Conservation (phyloP, 2,329 filamentous ascomycete species). For the Stemphylium vesicarium region DNA sequence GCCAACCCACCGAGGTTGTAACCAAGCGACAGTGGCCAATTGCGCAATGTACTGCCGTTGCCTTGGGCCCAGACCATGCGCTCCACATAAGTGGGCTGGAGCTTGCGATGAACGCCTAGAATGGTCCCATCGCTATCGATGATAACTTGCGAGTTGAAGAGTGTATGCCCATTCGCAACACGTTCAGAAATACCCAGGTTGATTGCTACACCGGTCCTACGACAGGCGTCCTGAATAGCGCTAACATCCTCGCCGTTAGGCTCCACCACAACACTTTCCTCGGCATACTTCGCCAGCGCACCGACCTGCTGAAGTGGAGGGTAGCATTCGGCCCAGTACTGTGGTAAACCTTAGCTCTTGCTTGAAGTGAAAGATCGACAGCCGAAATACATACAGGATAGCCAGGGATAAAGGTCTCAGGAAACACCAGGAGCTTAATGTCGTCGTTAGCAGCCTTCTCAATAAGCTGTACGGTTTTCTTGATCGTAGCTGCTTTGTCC, state of each 20-base stretch:
- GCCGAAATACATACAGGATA: too few relatives aligned
- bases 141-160: too few relatives aligned
- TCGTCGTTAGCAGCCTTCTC: too few relatives aligned
- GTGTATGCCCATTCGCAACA: too few relatives aligned
- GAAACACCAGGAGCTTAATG: too few relatives aligned
- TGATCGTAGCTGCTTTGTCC: too few relatives aligned
- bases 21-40: constrained; percentile 37
- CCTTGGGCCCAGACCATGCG: constrained; percentile 47
- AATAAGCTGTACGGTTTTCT: too few relatives aligned
- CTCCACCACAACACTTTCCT: constrained; percentile 47
- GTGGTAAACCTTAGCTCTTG: not conserved
- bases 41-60: constrained; percentile 41
- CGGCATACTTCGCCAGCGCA: constrained; percentile 42
- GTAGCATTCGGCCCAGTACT: constrained; percentile 49
- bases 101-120: constrained; percentile 13
- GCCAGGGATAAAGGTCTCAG: too few relatives aligned
- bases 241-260: constrained; percentile 38
- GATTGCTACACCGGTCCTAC: constrained; percentile 8
- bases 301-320: constrained; percentile 43
- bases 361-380: too few relatives aligned
- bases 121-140: too few relatives aligned
- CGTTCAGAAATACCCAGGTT: too few relatives aligned
- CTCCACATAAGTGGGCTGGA: constrained; percentile 48
- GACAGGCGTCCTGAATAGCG: constrained; percentile 43
- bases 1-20: constrained; percentile 47